phyloP scores from a whole-genome alignment of 2,329 filamentous ascomycete species.

The Arthrobotrys pseudoclavata region DNA sequence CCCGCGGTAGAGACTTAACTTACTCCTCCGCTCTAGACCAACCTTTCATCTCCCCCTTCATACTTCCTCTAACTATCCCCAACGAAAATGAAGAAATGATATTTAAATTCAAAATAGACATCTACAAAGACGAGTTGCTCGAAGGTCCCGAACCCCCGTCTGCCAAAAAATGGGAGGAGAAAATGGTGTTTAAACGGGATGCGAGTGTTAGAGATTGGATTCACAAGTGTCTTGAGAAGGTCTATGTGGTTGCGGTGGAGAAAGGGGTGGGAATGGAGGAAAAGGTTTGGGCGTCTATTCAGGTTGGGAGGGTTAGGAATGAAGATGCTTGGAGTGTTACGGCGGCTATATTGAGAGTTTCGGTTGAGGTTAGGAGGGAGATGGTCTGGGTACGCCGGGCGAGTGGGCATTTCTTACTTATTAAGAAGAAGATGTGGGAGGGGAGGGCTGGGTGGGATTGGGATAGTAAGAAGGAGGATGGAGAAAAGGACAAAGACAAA shows the following conservation, averaged over 20 bases:
- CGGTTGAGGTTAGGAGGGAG: neutral
- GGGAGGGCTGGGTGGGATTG: neutral
- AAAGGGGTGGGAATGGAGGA: neutral
- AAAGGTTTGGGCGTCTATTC: constrained; percentile 11
- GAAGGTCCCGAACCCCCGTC: neutral
- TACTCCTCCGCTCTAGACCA: neutral
- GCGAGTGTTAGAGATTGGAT: constrained; percentile 5
- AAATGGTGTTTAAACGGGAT: neutral
- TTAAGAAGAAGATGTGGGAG: constrained; percentile 18
- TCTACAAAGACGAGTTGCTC: constrained; percentile 6
- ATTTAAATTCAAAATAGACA: neutral
- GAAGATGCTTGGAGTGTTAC: constrained; percentile 4
- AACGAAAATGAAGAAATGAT: neutral
- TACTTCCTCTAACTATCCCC: neutral
- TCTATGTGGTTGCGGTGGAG: neutral
- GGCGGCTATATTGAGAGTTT: constrained; percentile 15
- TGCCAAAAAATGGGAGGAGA: constrained; percentile 7
- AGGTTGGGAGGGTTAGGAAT: neutral
- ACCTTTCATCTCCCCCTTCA: constrained; percentile 15
- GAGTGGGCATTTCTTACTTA: constrained; percentile 13
- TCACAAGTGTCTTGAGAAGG: neutral
- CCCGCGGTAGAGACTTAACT: neutral
- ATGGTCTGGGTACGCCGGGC: constrained; percentile 29
- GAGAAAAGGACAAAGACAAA: neutral
- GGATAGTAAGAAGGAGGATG: neutral